These are phyloP conservation scores for Myriosclerotinia duriaeana DNA, from an alignment of 2,329 filamentous ascomycete species.

Conservation along the genomic window DNA sequence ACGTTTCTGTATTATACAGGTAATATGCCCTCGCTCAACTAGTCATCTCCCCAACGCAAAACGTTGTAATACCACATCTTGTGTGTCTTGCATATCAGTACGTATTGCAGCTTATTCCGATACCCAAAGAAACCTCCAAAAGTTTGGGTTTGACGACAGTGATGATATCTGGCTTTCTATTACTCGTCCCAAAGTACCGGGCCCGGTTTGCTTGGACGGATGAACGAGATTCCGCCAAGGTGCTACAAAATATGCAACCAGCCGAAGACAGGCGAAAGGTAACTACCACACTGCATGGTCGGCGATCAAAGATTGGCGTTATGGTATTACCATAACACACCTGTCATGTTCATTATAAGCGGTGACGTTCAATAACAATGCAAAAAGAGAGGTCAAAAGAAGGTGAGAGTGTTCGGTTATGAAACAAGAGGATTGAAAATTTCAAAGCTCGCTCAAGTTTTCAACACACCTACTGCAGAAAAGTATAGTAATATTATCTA, in stretches of 20 bases:
- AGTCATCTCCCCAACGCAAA: slow-evolving; percentile 12
- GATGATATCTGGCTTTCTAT: slow-evolving; percentile 11
- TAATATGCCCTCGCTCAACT: not conserved
- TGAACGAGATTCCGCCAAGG: slow-evolving; percentile 14
- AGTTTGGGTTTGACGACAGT: slow-evolving; percentile 16
- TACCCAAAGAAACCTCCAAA: slow-evolving; percentile 2
- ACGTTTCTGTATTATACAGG: not conserved
- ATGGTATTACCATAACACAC: slow-evolving; percentile 3
- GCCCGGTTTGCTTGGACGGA: slow-evolving; percentile 16
- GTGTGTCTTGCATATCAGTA: slow-evolving; percentile 12
- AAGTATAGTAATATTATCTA: slow-evolving; percentile 3
- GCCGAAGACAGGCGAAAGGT: slow-evolving; percentile 13
- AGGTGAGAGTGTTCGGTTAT: not conserved
- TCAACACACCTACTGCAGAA: not conserved
- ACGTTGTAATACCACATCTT: slow-evolving; percentile 15
- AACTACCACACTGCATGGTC: slow-evolving; percentile 15
- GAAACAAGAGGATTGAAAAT: not conserved
- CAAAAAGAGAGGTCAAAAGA: not conserved
- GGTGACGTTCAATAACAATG: not conserved
- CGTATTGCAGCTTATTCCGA: slow-evolving; percentile 18
- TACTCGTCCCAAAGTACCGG: slow-evolving; percentile 15
- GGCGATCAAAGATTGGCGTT: slow-evolving; percentile 22
- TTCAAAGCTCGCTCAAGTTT: not conserved
- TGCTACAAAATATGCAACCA: slow-evolving; percentile 18
- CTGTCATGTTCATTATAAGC: not conserved